Evolutionary conservation across 352 stramenopile genomes (phyloP).

Genomic region (Phytophthora niederhauseri): DNA sequence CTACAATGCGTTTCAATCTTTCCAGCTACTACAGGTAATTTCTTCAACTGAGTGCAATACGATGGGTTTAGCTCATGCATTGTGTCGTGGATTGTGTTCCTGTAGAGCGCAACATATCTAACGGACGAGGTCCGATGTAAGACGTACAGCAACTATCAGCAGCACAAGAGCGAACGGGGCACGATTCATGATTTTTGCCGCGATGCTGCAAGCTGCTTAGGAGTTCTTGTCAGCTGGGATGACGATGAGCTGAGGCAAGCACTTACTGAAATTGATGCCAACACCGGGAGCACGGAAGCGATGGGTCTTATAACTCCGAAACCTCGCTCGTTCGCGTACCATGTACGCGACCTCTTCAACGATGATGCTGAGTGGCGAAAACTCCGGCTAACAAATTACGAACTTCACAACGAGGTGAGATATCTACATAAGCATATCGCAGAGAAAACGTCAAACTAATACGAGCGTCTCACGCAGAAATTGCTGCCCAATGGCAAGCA

Average conservation of each 20-base stretch:
- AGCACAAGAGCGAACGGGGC: too few species aligned
- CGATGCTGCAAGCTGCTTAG: neutral
- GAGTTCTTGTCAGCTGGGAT: neutral
- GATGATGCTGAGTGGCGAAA: slow-evolving; percentile 6
- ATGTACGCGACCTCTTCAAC: slow-evolving; percentile 2
- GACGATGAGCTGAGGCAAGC: neutral
- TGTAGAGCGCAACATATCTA: too few species aligned
- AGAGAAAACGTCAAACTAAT: neutral
- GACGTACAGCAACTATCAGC: too few species aligned
- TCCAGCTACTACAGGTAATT: neutral
- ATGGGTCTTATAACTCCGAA: neutral
- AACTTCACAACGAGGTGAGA: slow-evolving; percentile 1
- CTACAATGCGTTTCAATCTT: slow-evolving; percentile 7
- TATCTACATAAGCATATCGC: neutral
- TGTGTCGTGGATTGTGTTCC: too few species aligned
- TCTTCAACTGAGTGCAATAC: too few species aligned
- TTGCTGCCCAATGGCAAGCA: slow-evolving; percentile 2
- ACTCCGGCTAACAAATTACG: neutral
- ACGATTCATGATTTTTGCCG: too few species aligned
- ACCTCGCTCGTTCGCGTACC: slow-evolving; percentile 2
- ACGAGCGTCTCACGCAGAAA: neutral
- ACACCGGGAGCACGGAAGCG: neutral
- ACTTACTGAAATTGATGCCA: slow-evolving; percentile 1
- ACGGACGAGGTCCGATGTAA: too few species aligned
- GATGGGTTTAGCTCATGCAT: too few species aligned